These are phyloP conservation scores for Filobasidium wieringae DNA, from an alignment of 768 basidiomycete species.

Conservation along the genomic window DNA sequence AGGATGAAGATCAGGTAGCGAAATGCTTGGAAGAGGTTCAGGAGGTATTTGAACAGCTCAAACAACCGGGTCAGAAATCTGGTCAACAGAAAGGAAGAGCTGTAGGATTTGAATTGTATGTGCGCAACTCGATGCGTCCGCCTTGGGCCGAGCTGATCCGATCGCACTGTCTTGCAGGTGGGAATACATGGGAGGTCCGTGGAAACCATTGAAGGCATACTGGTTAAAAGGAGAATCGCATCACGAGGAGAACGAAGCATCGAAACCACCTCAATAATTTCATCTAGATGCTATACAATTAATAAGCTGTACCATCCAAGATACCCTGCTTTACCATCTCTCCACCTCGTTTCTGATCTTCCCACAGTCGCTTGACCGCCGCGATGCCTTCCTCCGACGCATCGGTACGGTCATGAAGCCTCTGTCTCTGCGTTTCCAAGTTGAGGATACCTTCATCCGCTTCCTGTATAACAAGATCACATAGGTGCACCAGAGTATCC, in stretches of 20 bases:
- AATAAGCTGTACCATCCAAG: neutral
- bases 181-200: conserved; percentile 30
- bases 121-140: too few species aligned
- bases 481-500: neutral
- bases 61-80: conserved; percentile 14
- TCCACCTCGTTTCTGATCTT: neutral
- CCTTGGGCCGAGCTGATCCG: conserved; percentile 3
- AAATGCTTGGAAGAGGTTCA: conserved; percentile 23
- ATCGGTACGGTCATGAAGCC: neutral
- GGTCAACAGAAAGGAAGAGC: conserved; percentile 21
- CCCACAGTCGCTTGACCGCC: neutral
- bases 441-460: neutral
- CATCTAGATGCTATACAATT: neutral
- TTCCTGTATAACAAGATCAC: neutral
- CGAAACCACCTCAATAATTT: neutral
- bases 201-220: conserved; percentile 24
- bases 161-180: conserved; percentile 15
- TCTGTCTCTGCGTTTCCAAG: neutral
- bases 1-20: conserved; percentile 21
- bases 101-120: conserved; percentile 28
- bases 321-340: neutral
- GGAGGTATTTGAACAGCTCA: conserved; percentile 19
- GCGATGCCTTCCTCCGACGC: neutral
- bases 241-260: neutral
- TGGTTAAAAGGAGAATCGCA: conserved; percentile 12